A percentile compares a stretch with the other conserved stretches of the same genome.
Conservation (phyloP, 73 alveolate genomes). For the Tetrahymena elliotti region DNA sequence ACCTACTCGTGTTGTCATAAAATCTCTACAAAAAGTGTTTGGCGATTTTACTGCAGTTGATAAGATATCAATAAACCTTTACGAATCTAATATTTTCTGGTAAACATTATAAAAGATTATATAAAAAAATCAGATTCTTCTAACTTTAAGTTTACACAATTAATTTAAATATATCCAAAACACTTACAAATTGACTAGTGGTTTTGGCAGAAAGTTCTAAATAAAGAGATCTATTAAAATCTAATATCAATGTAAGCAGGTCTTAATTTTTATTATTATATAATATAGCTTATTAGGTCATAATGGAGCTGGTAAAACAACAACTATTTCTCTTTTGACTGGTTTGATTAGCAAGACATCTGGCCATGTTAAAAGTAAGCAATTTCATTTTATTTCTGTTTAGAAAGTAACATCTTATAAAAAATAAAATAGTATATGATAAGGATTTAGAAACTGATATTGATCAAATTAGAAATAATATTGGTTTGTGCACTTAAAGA, state of each 20-base stretch:
- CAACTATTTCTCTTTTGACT: slow-evolving; percentile 18
- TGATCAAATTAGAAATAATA: slow-evolving; percentile 69
- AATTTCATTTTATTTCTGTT: not conserved
- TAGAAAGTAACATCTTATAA: not conserved
- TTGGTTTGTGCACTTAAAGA: slow-evolving; percentile 96
- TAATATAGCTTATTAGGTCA: slow-evolving; percentile 18
- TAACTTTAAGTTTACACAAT: not conserved
- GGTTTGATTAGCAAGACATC: slow-evolving; percentile 20
- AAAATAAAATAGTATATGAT: slow-evolving; percentile 33
- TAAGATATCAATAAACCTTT: slow-evolving; percentile 3
- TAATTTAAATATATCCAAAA: not conserved
- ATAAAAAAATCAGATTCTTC: not conserved
- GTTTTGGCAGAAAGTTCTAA: not conserved
- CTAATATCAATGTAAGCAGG: not conserved
- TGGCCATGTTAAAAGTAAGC: not conserved
- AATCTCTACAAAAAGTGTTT: slow-evolving; percentile 3
- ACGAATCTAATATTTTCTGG: slow-evolving; percentile 15
- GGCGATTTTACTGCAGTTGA: slow-evolving; percentile 13
- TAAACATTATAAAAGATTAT: not conserved
- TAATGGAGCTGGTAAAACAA: slow-evolving; percentile 39
- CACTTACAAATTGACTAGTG: not conserved
- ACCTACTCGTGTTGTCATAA: not conserved
- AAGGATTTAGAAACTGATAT: slow-evolving; percentile 63
- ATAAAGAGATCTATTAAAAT: not conserved
- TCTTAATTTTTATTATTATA: not conserved